Base-by-base conservation (phyloP, 768 basidiomycete genomes). In the Butyriboletus loyo region DNA sequence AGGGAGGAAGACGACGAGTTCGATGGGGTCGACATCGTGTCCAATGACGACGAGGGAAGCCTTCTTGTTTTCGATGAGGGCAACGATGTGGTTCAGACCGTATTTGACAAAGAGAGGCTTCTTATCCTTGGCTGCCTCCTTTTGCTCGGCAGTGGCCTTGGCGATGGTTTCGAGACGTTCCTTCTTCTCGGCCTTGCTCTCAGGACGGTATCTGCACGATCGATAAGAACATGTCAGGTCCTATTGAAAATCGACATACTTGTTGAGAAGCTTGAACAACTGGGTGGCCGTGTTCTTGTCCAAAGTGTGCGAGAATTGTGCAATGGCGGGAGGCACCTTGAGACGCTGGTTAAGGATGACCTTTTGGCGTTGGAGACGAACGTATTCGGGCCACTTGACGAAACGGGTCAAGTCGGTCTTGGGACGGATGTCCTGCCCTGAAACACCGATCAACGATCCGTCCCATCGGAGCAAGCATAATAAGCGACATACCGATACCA, bases 271-370 rank as follows among this genome's bases (percentile, higher is more conserved):
- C 76, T 96, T 95, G 86, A 98, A 98, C 56, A 98, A 75, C 73
- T 98, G 95, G 28, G 91, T 94, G 21, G 96, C 96, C 46, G 95
- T 98, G 83, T 98, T 98, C 84, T 97, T 98, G 84, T 99, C 96
- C 68, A 99, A 80, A 40, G 94, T 94, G 83, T 88, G 82, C n/a
- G 86, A 84, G 81, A 98, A 98, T 72, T 99, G 96, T 43, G 94
- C 91, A 64, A 99, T 95, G 62, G 96, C 92, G 36, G 96, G 96
- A 60, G 96, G 96, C 25, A 97, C 94, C 83, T 98, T 98, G 63
- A 98, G 80, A 66, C 96, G 92, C 77, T 98, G 93, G 82, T 90
- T 78, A 55, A 98, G 87, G 75, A 98, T 96, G 66, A 98, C 92
- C 79, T 98, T 98, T 76, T 98, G 94, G 70, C 96, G 86, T 70